Evolutionary conservation across 495 filamentous ascomycete genomes (phyloP), one percentile per base, ranked within the genome.

Genomic region (Thermochaetoides thermophila): DNA sequence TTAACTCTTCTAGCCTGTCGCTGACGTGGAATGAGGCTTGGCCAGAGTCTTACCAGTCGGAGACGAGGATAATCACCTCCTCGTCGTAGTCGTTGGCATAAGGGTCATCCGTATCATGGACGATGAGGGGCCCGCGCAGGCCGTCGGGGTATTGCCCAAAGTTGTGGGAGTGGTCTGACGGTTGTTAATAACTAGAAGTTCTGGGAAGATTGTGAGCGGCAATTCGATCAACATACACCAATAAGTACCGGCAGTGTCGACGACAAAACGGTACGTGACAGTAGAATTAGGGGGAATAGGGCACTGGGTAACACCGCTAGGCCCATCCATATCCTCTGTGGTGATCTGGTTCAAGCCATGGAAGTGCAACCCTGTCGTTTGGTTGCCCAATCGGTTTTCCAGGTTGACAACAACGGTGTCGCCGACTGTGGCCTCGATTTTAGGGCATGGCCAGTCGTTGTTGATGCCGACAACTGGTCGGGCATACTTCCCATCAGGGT

Each of bases 401-500:
- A 84, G 52, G 41, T 83, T 72, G 27, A 86, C 64, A 9, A 81
- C 53, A 21, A 91, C 47, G 14, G 60, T 64, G 40, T 89, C 83
- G n/a, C 78, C 78, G 34, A 76, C 62, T 37, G 69, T 68, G 25
- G 76, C 76, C 38, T 82, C 66, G 22, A 86, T 72, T 7, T 55
- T 44, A 5, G 80, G 82, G 27, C 75, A 62, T 10, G 82, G 81
- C 78, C 78, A 86, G 41, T 71, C 53, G 7, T 66, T 66, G 52
- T 89, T 87, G 56, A 89, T 80, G 21, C 78, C 77, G 42, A 89
- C 78, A 13, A 78, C 69, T n/a, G 73, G 69, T 7, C 84, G 64
- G 4, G 61, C 60, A 11, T 66, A 41, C n/a, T n/a, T n/a, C 3
- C 76, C 78, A 56, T 86, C 80, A 1, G 82, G 82, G 35, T 65